These are phyloP conservation scores for Fusarium sp. DNA, from an alignment of 2,329 filamentous ascomycete species.

Conservation along the genomic window DNA sequence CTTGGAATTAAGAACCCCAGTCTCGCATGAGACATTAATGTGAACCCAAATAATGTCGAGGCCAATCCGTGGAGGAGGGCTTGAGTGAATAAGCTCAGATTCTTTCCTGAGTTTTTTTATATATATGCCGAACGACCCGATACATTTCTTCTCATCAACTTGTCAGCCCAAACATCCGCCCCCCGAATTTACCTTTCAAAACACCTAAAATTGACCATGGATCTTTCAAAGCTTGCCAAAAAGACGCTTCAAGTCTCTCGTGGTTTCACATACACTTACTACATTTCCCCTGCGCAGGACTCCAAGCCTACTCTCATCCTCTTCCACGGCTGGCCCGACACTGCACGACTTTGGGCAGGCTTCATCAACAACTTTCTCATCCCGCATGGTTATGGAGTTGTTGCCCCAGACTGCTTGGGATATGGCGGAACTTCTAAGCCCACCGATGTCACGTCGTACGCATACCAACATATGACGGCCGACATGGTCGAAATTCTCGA, in stretches of 20 bases:
- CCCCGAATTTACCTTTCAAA: background rate
- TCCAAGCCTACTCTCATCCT: conserved; percentile 53
- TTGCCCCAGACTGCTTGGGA: conserved; percentile 55
- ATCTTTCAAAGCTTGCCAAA: conserved; percentile 40
- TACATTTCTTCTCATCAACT: background rate
- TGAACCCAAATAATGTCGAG: background rate
- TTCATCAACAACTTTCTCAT: conserved; percentile 55
- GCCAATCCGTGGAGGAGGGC: background rate
- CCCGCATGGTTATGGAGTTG: conserved; percentile 52
- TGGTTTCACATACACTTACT: conserved; percentile 57
- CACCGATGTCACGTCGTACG: conserved; percentile 51
- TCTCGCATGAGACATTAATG: background rate
- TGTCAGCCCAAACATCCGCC: background rate
- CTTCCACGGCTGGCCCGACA: conserved; percentile 64
- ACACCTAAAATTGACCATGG: conserved; percentile 5
- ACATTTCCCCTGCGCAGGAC: conserved; percentile 45
- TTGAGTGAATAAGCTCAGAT: background rate
- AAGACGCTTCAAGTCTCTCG: conserved; percentile 48
- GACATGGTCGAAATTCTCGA: conserved; percentile 57
- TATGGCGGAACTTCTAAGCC: conserved; percentile 57
- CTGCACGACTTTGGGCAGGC: conserved; percentile 58
- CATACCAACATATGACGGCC: conserved; percentile 49
- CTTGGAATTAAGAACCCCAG: background rate
- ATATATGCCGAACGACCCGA: background rate
- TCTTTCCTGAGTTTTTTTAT: background rate